These are phyloP conservation scores for Yamadazyma sp. DNA, from an alignment of 1,139 yeast genomes.

Conservation along the genomic window DNA sequence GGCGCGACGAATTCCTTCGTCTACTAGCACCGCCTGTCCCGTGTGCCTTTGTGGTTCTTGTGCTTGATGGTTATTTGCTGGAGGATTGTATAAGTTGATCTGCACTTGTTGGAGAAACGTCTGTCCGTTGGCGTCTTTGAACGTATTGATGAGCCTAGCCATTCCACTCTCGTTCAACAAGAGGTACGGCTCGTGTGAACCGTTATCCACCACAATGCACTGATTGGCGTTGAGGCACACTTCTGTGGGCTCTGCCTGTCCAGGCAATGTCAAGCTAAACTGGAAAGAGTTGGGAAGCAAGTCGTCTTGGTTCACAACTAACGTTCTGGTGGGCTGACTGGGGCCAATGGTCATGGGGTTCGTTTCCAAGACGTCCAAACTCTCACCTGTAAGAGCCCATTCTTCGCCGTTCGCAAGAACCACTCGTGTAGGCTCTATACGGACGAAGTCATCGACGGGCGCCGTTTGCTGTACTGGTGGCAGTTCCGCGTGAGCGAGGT, in stretches of 20 bases:
- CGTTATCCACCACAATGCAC: conserved; percentile 43
- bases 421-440: conserved; percentile 26
- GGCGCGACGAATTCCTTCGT: too few relatives aligned
- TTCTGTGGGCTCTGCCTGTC: conserved; percentile 11
- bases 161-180: conserved; percentile 37
- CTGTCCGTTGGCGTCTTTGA: conserved; percentile 16
- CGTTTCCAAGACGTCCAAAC: conserved; percentile 23
- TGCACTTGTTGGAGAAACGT: conserved; percentile 24
- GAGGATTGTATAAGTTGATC: conserved; percentile 13
- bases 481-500: conserved; percentile 4
- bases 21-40: too few relatives aligned
- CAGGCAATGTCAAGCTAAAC: conserved; percentile 19
- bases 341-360: conserved; percentile 7
- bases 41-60: too few relatives aligned
- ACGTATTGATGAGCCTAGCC: conserved; percentile 24
- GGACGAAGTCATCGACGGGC: conserved; percentile 8
- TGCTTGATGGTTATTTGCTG: background rate
- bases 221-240: conserved; percentile 38
- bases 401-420: conserved; percentile 22
- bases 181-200: conserved; percentile 36
- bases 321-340: conserved; percentile 9
- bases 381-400: conserved; percentile 29
- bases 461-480: background rate
- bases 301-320: conserved; percentile 27
- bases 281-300: conserved; percentile 23